Base-by-base conservation (phyloP, 1,139 yeast species). In the Spathaspora sp. region DNA sequence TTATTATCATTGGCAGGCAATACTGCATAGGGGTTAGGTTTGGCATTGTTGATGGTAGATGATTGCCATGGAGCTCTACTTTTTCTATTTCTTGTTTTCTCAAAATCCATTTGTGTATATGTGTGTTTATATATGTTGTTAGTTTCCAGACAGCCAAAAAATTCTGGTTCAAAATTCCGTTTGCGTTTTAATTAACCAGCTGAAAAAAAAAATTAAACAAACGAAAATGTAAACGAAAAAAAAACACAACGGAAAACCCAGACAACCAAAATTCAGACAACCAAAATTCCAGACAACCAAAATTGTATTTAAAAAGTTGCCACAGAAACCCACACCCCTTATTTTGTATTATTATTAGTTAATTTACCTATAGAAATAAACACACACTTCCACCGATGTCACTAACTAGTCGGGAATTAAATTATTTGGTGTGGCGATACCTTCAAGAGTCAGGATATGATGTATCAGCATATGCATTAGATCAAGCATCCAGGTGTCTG, bases 351-450 rank as follows among this genome's bases (percentile, higher is more conserved):
- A 27, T 8, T 16, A 17, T 39, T 11, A 38, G 5, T 10, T n/a
- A 24, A 39, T 17, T 29, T 13, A 29, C 11, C 7, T 6, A 29
- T 16, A 39, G 13, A 38, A 9, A 38, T 2, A 26, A 4, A 16
- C 15, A 16, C 11, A 16, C 24, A 16, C 9, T 2, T 7, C 25
- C 9, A 10, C 17, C 23, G 24, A 89, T 89, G 97, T 85, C 96
- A 31, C 72, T 93, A 46, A 80, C 95, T 6, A 86, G 95, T 51
- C 82, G 80, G 49, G 96, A 91, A 68, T 77, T 93, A 49, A 93
- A 93, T 72, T 91, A 93, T 63, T 76, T 93, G 59, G 81, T 93
- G 50, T 93, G 97, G 97, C 72, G 98, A 55, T 93, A 93, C 61
- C 75, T 91, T 39, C 96, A 89, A 62, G 99, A 93, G 63, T 77